A percentile compares a stretch with the other conserved stretches of the same genome.
phyloP scores from a whole-genome alignment of 2,329 filamentous ascomycete genomes.

The Pseudogymnoascus sp. region DNA sequence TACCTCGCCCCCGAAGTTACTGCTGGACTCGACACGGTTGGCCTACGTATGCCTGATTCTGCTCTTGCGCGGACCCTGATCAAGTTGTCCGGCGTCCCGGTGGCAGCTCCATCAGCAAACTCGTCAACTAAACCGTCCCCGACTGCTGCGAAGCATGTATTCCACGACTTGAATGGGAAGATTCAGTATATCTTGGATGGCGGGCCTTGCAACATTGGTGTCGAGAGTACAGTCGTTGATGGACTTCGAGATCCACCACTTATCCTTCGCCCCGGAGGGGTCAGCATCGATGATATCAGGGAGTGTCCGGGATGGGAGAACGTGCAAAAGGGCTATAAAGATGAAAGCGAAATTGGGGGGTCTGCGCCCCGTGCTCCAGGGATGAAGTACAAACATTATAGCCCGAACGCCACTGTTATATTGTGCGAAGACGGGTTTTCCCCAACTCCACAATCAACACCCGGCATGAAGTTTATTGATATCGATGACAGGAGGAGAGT shows the following conservation, averaged over 20 bases:
- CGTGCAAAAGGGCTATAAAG: conserved; percentile 71
- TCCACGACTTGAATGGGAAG: conserved; percentile 72
- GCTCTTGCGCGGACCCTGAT: conserved; percentile 85
- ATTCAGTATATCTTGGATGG: conserved; percentile 88
- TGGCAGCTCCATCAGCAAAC: conserved; percentile 91
- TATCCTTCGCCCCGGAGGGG: conserved; percentile 77
- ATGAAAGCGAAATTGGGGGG: conserved; percentile 60
- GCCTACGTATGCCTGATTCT: conserved; percentile 80
- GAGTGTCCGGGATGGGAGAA: conserved; percentile 72
- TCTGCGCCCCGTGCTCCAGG: conserved; percentile 76
- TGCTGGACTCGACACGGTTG: conserved; percentile 76
- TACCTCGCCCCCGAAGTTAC: conserved; percentile 86
- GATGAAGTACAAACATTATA: conserved; percentile 99
- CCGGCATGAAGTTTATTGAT: not conserved
- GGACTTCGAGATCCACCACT: conserved; percentile 74
- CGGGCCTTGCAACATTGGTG: conserved; percentile 76
- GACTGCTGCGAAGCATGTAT: conserved; percentile 82
- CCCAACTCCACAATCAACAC: not conserved
- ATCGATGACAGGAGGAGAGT: not conserved
- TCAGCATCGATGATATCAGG: conserved; percentile 74
- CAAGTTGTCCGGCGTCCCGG: conserved; percentile 64
- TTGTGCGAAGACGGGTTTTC: conserved; percentile 57
- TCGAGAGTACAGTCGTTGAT: conserved; percentile 96
- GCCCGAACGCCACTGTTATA: conserved; percentile 77
- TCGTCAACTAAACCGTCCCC: conserved; percentile 89